Evolutionary conservation across 2,329 filamentous ascomycete genomes (phyloP).

Genomic region (Raffaelea arxii): DNA sequence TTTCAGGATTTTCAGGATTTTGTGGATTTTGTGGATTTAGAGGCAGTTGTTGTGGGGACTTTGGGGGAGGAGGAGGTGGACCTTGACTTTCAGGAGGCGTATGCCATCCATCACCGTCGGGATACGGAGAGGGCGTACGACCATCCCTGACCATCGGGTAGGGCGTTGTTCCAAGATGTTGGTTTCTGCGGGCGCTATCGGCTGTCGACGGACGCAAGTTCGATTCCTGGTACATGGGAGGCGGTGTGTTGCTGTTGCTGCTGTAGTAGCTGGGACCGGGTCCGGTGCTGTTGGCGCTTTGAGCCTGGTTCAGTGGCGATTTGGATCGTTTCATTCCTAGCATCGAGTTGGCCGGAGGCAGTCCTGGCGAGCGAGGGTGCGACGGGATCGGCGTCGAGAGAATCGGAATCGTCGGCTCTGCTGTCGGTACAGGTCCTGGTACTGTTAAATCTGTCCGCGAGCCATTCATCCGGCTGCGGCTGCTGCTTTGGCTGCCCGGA

Average conservation of each 20-base stretch:
- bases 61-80: slow-evolving; percentile 8
- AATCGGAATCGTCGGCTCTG: neutral
- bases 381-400: neutral
- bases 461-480: neutral
- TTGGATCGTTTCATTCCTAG: slow-evolving; percentile 31
- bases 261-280: slow-evolving; percentile 4
- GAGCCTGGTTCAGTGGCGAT: slow-evolving; percentile 32
- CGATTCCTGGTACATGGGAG: neutral
- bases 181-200: neutral
- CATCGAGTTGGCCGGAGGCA: slow-evolving; percentile 31
- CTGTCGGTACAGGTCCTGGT: neutral
- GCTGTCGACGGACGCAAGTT: neutral
- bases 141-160: too few relatives aligned
- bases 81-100: slow-evolving; percentile 10
- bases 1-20: too few relatives aligned
- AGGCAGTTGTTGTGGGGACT: neutral
- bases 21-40: neutral
- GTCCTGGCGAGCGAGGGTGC: slow-evolving; percentile 22
- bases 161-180: neutral
- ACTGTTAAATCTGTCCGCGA: neutral
- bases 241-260: neutral
- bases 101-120: slow-evolving; percentile 4
- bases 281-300: slow-evolving; percentile 12
- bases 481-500: slow-evolving; percentile 5
- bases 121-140: slow-evolving; percentile 4